Evolutionary conservation across 805 yeast genomes (phyloP).

Genomic region (Myxozyma monticola): DNA sequence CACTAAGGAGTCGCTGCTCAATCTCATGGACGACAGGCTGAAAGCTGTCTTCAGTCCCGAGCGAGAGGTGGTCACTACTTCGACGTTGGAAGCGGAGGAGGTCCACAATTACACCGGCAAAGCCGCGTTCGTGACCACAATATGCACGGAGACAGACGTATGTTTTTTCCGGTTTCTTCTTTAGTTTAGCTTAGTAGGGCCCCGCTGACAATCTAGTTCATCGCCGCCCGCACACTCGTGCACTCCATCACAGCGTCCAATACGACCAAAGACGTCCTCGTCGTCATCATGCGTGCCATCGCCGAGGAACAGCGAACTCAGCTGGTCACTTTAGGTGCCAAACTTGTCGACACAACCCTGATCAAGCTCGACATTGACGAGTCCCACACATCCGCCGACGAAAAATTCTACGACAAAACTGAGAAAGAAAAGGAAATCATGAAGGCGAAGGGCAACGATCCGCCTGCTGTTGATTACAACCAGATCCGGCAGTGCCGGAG

Average conservation of each 20-base stretch:
- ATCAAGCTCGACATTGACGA: constrained; percentile 16
- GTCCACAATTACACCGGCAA: constrained; percentile 20
- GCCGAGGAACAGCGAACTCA: constrained; percentile 16
- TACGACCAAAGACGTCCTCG: constrained; percentile 16
- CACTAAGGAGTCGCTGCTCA: constrained; percentile 22
- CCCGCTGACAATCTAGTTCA: constrained; percentile 5
- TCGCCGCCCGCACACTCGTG: constrained; percentile 21
- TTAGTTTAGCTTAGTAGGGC: background rate
- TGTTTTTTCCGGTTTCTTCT: background rate
- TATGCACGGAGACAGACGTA: constrained; percentile 24
- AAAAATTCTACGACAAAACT: constrained; percentile 2
- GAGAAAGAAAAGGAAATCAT: constrained; percentile 4
- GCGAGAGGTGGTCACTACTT: constrained; percentile 9
- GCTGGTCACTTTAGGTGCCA: constrained; percentile 23
- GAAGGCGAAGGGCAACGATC: constrained; percentile 3
- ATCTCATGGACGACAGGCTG: constrained; percentile 23
- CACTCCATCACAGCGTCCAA: constrained; percentile 16
- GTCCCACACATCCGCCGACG: constrained; percentile 12
- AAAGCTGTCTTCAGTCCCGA: constrained; percentile 25
- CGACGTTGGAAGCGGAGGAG: background rate
- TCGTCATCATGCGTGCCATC: constrained; percentile 18
- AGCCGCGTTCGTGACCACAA: constrained; percentile 18
- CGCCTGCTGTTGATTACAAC: constrained; percentile 1
- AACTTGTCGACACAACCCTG: constrained; percentile 21
- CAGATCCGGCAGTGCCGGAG: constrained; percentile 13